phyloP scores from a whole-genome alignment of 306 rosid species.

The Quercus robur region DNA sequence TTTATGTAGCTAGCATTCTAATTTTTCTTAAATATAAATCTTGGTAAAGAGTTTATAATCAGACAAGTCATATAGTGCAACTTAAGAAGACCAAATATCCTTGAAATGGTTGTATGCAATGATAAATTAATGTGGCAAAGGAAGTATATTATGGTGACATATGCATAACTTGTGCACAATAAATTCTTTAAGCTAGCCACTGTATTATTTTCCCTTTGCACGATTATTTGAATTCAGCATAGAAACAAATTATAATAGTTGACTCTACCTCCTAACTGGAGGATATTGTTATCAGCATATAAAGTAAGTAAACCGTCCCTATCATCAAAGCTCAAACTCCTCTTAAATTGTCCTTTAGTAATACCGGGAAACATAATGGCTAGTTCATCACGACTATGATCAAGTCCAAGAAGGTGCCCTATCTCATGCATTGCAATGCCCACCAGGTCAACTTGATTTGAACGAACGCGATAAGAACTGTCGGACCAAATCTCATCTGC shows the following conservation, averaged over 20 bases:
- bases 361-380: neutral
- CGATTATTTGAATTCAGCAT: neutral
- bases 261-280: neutral
- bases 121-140: no score
- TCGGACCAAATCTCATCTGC: conserved; percentile 11
- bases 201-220: no score
- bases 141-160: no score
- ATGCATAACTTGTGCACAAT: no score
- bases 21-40: no score
- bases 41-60: no score
- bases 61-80: no score
- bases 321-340: neutral
- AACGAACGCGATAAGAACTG: neutral
- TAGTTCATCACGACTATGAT: neutral
- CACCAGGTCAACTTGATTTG: neutral
- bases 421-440: conserved; percentile 23
- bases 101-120: no score
- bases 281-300: neutral
- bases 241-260: no score
- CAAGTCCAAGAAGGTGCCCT: conserved; percentile 29
- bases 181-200: no score
- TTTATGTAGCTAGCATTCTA: no score
- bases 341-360: neutral
- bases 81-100: no score
- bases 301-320: neutral